Percentiles rank a stretch among this genome's conserved stretches.
phyloP scores from a whole-genome alignment of 192 early-diverging fungal genomes.

The Pilaira anomala region DNA sequence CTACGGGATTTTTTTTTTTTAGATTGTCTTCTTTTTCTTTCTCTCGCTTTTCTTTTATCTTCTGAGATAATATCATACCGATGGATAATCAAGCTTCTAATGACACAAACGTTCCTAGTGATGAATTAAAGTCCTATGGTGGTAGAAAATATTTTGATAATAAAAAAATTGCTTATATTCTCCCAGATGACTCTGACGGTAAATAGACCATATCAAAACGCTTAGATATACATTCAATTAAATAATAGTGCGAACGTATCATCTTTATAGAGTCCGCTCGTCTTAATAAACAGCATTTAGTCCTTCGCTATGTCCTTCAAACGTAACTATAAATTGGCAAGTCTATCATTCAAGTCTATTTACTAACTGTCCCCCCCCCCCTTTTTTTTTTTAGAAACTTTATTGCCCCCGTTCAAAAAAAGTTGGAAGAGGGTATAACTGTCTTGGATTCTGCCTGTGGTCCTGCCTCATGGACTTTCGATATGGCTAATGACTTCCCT shows the following conservation, averaged over 20 bases:
- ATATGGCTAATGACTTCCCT: conserved; percentile 49
- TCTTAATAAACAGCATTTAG: conserved; percentile 12
- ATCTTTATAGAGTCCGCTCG: conserved; percentile 13
- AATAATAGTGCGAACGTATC: background rate
- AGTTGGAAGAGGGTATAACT: conserved; percentile 18
- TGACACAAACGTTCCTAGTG: too few relatives aligned
- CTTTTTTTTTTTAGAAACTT: conserved; percentile 21
- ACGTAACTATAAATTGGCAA: background rate
- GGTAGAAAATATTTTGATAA: conserved; percentile 40
- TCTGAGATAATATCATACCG: too few relatives aligned
- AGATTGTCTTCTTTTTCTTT: too few relatives aligned
- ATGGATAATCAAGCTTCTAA: too few relatives aligned
- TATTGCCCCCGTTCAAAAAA: conserved; percentile 11
- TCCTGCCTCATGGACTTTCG: conserved; percentile 38
- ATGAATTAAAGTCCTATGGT: too few relatives aligned
- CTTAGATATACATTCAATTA: background rate
- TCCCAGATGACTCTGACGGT: conserved; percentile 50
- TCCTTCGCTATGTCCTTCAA: conserved; percentile 6
- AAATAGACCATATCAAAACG: too few relatives aligned
- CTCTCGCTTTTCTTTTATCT: too few relatives aligned
- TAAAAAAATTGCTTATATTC: conserved; percentile 34
- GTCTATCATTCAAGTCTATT: background rate
- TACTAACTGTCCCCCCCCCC: background rate
- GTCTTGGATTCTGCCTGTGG: conserved; percentile 34
- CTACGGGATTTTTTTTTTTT: too few relatives aligned